These are phyloP conservation scores for Boletus rex-veris DNA, from an alignment of 768 basidiomycete species.

Conservation along the genomic window DNA sequence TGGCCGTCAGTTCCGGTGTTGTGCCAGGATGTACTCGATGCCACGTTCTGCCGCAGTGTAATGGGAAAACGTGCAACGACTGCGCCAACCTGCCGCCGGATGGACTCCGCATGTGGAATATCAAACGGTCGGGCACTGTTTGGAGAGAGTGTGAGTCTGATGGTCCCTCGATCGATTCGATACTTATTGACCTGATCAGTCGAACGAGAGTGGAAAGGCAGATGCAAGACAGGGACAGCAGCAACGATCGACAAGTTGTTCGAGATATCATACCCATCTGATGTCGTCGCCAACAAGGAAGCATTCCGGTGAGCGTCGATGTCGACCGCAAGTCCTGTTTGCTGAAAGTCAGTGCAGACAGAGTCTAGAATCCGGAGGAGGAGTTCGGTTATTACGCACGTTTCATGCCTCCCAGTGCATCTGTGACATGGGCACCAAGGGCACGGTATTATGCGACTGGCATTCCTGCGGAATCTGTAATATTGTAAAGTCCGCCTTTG, in stretches of 20 bases:
- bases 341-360: conserved; percentile 13
- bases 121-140: conserved; percentile 42
- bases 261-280: conserved; percentile 40
- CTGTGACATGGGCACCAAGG: conserved; percentile 61
- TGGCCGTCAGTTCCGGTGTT: conserved; percentile 49
- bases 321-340: neutral
- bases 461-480: conserved; percentile 64
- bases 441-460: conserved; percentile 49
- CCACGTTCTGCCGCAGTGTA: conserved; percentile 42
- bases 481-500: conserved; percentile 56
- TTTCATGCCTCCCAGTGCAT: conserved; percentile 67
- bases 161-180: conserved; percentile 15
- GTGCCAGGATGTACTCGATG: conserved; percentile 51
- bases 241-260: conserved; percentile 55
- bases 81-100: conserved; percentile 47
- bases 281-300: conserved; percentile 39
- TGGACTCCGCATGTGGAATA: conserved; percentile 46
- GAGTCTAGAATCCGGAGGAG: conserved; percentile 35
- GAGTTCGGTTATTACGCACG: conserved; percentile 48
- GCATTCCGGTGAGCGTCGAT: conserved; percentile 41
- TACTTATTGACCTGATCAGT: conserved; percentile 40
- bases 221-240: conserved; percentile 29
- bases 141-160: conserved; percentile 50
- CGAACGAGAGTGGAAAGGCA: conserved; percentile 48
- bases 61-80: conserved; percentile 44